Base-by-base conservation (phyloP, 2,329 filamentous ascomycete genomes). In the Amauroascus verrucosus region DNA sequence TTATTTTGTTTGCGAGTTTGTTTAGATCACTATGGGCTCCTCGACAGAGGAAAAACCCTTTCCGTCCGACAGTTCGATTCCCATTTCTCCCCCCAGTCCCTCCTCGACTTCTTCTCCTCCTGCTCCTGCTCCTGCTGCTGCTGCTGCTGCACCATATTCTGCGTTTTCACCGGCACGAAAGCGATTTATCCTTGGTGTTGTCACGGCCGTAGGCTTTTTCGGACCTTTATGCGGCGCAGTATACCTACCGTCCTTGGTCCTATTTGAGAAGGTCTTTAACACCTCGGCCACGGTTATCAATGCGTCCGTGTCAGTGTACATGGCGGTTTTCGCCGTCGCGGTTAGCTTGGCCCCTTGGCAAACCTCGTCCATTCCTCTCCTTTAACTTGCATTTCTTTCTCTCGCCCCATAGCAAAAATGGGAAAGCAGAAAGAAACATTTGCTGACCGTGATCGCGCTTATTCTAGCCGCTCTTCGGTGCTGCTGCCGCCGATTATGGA, bases 291-390 rank as follows among this genome's bases (percentile, higher is more conserved):
- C 67, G 6, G 64, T 61, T 1, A 69, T 74, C 38, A 74, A 74
- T 57, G 70, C 65, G 2, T 72, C 72, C 0, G 70, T 75, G 14
- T 67, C 69, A 0, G 66, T 73, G 6, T 75, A 72, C 57, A 73
- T 72, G 70, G 62, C 67, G 8, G 65, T 72, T 0, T 75, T 74
- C 54, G 72, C 37, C 37, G 20, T 40, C 11, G 37, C 37, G 37
- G 37, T 40, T 40, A 70, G 16, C 18, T 46, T 20, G 26, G 26
- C 26, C 26, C 26, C 26, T 30, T 30, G 26, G 26, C 26, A 30
- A 30, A 6, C 24, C 24, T 13, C 11, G 4, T n/a, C 33, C 33
- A 4, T n/a, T n/a, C 14, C 3, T 9, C 6, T 30, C 26, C 26
- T 30, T 9, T 9, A 30, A 30, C 9, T 9, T 30, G 26, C 26